Evolutionary conservation across 2,329 filamentous ascomycete genomes (phyloP), one percentile per base, ranked within the genome.

Genomic region (Exophiala sp.): DNA sequence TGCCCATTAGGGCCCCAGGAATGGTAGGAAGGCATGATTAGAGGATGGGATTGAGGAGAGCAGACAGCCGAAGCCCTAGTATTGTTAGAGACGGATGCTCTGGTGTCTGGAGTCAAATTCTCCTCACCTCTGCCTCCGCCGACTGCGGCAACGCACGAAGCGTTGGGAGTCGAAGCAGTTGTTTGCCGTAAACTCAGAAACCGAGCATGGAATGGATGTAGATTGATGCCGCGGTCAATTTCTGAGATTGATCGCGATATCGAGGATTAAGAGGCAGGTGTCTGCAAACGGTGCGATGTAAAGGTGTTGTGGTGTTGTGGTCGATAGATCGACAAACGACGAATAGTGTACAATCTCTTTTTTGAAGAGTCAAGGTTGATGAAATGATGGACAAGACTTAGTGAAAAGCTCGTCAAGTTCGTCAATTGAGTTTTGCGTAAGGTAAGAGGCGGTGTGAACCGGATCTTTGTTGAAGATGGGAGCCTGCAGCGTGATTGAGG

Each of bases 331-430:
- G 42, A 34, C 20, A 36, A 45, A 41, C 18, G 52, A 36, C 34
- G 36, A 35, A 11, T 52, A 20, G 42, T 50, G 36, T 33, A 42
- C 43, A 54, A 39, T 14, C 35, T 54, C 36, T 24, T n/a, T n/a
- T n/a, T n/a, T n/a, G n/a, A 46, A 41, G 40, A n/a, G 45, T 33
- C 24, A 20, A 24, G 32, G 43, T 24, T 14, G 29, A 50, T 47
- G 24, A 29, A 24, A 29, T 32, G 52, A 5, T 34, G 21, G 74
- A 76, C 74, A 73, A 76, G 69, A 72, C 74, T 76, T 76, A 76
- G 72, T 75, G 71, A 76, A 76, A 76, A 76, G 74, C 72, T 76
- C 74, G 74, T 73, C 63, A 39, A 45, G 32, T 29, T 34, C 24
- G 14, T 50, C 21, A 39, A 40, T 33, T 11, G 24, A 48, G 40